These are phyloP conservation scores for Raffaelea ambrosiae DNA, from an alignment of 2,329 filamentous ascomycete species.

Conservation along the genomic window DNA sequence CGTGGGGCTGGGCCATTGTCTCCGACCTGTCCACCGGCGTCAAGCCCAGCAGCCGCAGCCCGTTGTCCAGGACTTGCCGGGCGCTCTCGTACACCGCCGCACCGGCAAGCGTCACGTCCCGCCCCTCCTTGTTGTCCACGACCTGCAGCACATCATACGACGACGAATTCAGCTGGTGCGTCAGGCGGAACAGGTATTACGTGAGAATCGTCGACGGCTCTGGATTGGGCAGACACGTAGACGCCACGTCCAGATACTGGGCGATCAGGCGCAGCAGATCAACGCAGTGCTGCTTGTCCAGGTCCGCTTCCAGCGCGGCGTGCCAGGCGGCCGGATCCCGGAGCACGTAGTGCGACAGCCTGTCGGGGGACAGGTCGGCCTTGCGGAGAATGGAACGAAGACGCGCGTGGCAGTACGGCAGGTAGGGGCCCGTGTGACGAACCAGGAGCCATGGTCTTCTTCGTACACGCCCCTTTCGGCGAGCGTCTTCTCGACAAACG, in stretches of 20 bases:
- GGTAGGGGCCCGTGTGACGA: slow-evolving; percentile 65
- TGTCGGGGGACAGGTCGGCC: not conserved
- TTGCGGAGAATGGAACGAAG: slow-evolving; percentile 21
- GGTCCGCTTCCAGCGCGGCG: slow-evolving; percentile 10
- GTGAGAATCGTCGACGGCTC: slow-evolving; percentile 61
- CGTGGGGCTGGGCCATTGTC: no score
- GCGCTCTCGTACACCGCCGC: not conserved
- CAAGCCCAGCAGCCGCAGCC: not conserved
- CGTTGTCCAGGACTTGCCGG: not conserved
- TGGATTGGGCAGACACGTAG: slow-evolving; percentile 54
- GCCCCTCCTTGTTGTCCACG: not conserved
- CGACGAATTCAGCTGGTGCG: not conserved
- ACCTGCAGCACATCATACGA: not conserved
- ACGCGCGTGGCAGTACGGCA: slow-evolving; percentile 62
- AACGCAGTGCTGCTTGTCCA: slow-evolving; percentile 34
- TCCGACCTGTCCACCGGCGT: not conserved
- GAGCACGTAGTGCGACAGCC: not conserved
- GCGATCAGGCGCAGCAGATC: slow-evolving; percentile 54
- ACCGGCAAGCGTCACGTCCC: not conserved
- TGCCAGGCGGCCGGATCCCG: slow-evolving; percentile 3
- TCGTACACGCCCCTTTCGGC: slow-evolving; percentile 53
- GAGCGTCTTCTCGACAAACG: slow-evolving; percentile 45
- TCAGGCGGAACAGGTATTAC: slow-evolving; percentile 21
- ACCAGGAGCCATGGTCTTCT: slow-evolving; percentile 55
- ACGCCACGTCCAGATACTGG: slow-evolving; percentile 56